phyloP scores from a whole-genome alignment of 2,329 filamentous ascomycete genomes.

The Aureobasidium namibiae region DNA sequence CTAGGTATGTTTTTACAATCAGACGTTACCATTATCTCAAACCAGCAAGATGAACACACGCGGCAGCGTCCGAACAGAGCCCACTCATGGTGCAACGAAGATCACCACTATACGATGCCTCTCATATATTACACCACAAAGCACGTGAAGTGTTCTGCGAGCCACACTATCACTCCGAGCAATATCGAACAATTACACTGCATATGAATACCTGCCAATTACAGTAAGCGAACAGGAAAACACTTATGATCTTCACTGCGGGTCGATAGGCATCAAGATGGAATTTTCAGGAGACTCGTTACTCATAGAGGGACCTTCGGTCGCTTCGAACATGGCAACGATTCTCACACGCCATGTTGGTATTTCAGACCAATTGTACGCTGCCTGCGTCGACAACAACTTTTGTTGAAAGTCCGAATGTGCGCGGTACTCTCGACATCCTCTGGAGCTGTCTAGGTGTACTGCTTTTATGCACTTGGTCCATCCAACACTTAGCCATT shows the following conservation, averaged over 20 bases:
- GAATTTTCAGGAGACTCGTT: neutral
- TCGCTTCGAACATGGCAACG: neutral
- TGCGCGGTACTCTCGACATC: slow-evolving; percentile 5
- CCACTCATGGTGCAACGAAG: neutral
- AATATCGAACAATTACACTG: neutral
- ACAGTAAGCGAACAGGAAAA: neutral
- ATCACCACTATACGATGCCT: neutral
- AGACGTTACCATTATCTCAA: neutral
- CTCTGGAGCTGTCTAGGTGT: slow-evolving; percentile 9
- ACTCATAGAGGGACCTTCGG: neutral
- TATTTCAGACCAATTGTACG: neutral
- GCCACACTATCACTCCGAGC: neutral
- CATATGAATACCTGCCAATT: neutral
- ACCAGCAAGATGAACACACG: neutral
- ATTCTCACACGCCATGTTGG: neutral
- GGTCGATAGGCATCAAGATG: neutral
- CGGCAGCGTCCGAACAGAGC: neutral
- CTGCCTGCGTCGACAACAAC: neutral
- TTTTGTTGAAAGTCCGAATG: neutral
- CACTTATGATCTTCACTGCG: neutral
- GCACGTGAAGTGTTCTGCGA: neutral
- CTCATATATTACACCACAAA: neutral
- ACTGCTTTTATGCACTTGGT: slow-evolving; percentile 6
- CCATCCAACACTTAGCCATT: neutral
- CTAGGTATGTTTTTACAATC: neutral